Evolutionary conservation across 371 early-diverging fungal species (phyloP).

Genomic region (Fennellomyces sp.): DNA sequence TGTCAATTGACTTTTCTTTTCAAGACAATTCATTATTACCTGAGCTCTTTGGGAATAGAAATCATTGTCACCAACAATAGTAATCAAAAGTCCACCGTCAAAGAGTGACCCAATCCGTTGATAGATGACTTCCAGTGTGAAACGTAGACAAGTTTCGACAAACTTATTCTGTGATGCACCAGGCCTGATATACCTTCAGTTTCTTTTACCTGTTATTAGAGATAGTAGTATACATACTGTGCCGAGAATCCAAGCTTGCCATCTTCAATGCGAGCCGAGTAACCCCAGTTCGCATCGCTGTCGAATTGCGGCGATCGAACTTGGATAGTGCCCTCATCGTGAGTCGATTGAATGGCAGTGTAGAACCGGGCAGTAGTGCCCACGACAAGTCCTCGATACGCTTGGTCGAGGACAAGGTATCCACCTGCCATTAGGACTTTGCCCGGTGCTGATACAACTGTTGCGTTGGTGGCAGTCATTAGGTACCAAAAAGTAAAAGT

Average conservation of each 20-base stretch:
- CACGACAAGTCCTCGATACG: constrained; percentile 81
- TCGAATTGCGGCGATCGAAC: constrained; percentile 77
- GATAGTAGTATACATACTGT: constrained; percentile 15
- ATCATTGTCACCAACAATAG: constrained; percentile 90
- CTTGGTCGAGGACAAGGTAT: constrained; percentile 90
- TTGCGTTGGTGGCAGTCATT: constrained; percentile 11
- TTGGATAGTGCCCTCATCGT: constrained; percentile 31
- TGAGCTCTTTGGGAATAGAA: constrained; percentile 90
- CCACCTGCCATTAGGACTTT: constrained; percentile 95
- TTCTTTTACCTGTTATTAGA: no score
- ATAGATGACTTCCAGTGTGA: constrained; percentile 35
- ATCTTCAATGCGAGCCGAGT: constrained; percentile 34
- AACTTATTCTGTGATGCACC: constrained; percentile 33
- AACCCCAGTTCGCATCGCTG: constrained; percentile 62
- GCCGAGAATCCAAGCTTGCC: constrained; percentile 17
- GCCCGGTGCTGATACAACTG: constrained; percentile 86
- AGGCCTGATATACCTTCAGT: constrained; percentile 6
- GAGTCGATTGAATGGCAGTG: constrained; percentile 53
- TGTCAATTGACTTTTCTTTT: not conserved
- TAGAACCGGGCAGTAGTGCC: constrained; percentile 87
- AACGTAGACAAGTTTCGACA: constrained; percentile 37
- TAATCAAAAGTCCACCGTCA: constrained; percentile 59
- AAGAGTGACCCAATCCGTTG: constrained; percentile 8
- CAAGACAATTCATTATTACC: constrained; percentile 47
- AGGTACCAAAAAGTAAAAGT: not conserved